Base-by-base conservation (phyloP, 345 rosid species). In the Geranium rotundifolium region DNA sequence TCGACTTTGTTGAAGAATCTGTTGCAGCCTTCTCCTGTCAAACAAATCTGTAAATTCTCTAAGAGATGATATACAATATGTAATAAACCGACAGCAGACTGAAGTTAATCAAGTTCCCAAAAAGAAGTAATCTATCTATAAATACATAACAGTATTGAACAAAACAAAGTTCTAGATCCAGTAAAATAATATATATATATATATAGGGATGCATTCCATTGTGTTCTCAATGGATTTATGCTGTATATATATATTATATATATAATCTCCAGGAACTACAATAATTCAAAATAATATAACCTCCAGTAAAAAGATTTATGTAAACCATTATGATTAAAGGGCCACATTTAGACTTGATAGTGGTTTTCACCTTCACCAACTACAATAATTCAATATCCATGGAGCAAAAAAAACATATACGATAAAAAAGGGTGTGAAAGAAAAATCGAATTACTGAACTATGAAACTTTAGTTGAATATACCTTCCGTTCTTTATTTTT, bases 401-500 rank as follows among this genome's bases (percentile, higher is more conserved):
- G 8, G 41, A 34, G 8, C n/a, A 34, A 34, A 34, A 34, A 3
- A 34, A 34, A 34, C 8, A 34, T 3, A 34, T 8, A 34, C 41
- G 41, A 3, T 3, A 34, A 34, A 34, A 3, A 34, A 34, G 8
- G 41, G 50, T 41, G 50, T 5, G 50, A 6, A 31, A 60, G 18
- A 19, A 34, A n/a, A 30, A n/a, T 19, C 15, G 10, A 23, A 17
- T 14, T n/a, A 57, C 54, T 56, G 30, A 37, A 14, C 61, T 30
- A 17, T 19, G 58, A 37, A 52, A 68, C 13, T 4, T 52, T 29
- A 41, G 15, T 55, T 65, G 64, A 29, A 19, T 39, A 4, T 83
- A 87, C 96, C 81, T 84, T 85, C 72, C 86, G 85, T 67, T 89
- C 96, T 78, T 83, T 89, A 62, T 72, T 89, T 71, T 85, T 87